Evolutionary conservation across 306 rosid species (phyloP).

Genomic region (Geum urbanum): DNA sequence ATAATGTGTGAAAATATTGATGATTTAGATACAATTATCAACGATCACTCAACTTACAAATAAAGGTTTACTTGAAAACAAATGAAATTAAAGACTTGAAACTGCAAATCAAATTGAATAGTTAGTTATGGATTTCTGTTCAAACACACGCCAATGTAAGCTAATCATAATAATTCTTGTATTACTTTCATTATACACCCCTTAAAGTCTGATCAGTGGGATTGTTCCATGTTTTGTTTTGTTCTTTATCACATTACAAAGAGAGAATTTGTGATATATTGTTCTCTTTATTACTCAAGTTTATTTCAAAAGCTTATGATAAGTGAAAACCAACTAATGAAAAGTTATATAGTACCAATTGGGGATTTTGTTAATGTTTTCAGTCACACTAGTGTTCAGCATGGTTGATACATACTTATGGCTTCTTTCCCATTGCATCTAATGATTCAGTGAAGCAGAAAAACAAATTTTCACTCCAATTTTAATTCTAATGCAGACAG

Average conservation of each 20-base stretch:
- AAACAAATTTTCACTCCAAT: constrained; percentile 4
- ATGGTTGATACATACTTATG: constrained; percentile 46
- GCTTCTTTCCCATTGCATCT: constrained; percentile 19
- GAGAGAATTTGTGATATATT: not conserved
- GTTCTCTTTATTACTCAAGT: not conserved
- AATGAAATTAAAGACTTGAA: no score
- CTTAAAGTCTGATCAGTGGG: not conserved
- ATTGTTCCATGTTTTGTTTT: not conserved
- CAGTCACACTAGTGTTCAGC: constrained; percentile 34
- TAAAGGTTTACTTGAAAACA: no score
- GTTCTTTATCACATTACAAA: not conserved
- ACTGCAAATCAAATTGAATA: no score
- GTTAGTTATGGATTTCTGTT: constrained; percentile 25
- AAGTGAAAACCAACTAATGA: constrained; percentile 17
- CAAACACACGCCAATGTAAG: constrained; percentile 33
- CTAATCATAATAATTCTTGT: not conserved
- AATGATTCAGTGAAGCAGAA: constrained; percentile 14
- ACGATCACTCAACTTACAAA: no score
- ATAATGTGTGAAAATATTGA: no score
- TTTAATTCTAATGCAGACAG: constrained; percentile 14
- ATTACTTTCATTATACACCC: constrained; percentile 14
- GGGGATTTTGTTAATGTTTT: not conserved
- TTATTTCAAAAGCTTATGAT: no score
- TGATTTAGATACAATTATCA: no score
- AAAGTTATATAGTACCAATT: not conserved